phyloP scores from a whole-genome alignment of 2,329 filamentous ascomycete genomes.

The Paramyrothecium sp. region DNA sequence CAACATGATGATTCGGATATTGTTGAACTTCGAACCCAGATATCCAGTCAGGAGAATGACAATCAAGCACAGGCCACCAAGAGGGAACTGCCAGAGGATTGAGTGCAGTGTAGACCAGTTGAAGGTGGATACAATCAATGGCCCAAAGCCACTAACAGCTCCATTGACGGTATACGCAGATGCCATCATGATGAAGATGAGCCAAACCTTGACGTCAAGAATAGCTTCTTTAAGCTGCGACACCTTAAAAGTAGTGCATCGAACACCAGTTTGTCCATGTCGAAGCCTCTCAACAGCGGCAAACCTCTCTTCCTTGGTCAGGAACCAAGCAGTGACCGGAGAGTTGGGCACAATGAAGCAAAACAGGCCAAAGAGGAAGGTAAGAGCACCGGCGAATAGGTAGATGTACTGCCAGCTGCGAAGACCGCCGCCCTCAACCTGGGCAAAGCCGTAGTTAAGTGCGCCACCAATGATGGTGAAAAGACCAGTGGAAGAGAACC shows the following conservation, averaged over 20 bases:
- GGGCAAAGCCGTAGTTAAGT: slow-evolving; percentile 67
- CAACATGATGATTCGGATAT: slow-evolving; percentile 65
- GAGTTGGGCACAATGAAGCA: slow-evolving; percentile 67
- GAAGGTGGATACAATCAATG: slow-evolving; percentile 70
- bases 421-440: slow-evolving; percentile 53
- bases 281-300: slow-evolving; percentile 64
- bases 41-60: slow-evolving; percentile 66
- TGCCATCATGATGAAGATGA: slow-evolving; percentile 67
- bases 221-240: slow-evolving; percentile 57
- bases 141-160: slow-evolving; percentile 68
- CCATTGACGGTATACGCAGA: slow-evolving; percentile 71
- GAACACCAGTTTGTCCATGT: slow-evolving; percentile 61
- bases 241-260: slow-evolving; percentile 59
- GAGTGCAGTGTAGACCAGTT: slow-evolving; percentile 62
- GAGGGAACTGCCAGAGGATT: slow-evolving; percentile 73
- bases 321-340: slow-evolving; percentile 67
- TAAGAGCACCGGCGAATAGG: slow-evolving; percentile 61
- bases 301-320: slow-evolving; percentile 59
- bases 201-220: slow-evolving; percentile 60
- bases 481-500: slow-evolving; percentile 60
- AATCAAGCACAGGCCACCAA: slow-evolving; percentile 67
- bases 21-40: slow-evolving; percentile 56
- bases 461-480: slow-evolving; percentile 63
- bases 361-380: slow-evolving; percentile 61
- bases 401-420: slow-evolving; percentile 71